Evolutionary conservation across 305 asterid species (phyloP).

Genomic region (Caryopteris hybrid): DNA sequence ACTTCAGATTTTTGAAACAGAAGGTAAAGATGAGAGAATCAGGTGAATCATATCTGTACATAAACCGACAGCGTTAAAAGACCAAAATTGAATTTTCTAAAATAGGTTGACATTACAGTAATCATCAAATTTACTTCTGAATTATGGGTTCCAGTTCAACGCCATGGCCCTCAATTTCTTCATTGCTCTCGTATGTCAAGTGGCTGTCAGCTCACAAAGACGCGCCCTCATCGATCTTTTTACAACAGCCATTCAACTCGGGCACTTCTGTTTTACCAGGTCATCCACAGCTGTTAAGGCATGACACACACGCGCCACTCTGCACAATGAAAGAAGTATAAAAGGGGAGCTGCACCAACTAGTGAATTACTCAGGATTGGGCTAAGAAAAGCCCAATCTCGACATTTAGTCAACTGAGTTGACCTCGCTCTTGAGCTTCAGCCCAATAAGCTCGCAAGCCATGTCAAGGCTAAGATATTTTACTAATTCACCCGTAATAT

Average conservation of each 20-base stretch:
- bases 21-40: too few species aligned
- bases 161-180: background rate
- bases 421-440: background rate
- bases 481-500: too few species aligned
- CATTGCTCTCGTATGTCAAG: too few species aligned
- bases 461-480: too few species aligned
- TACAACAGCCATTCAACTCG: background rate
- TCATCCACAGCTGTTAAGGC: background rate
- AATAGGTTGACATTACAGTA: background rate
- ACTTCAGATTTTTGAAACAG: too few species aligned
- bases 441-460: background rate
- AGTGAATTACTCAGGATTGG: background rate
- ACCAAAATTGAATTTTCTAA: conserved; percentile 3
- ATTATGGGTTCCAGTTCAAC: background rate
- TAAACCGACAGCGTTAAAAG: background rate
- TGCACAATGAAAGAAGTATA: background rate
- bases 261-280: background rate
- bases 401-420: background rate
- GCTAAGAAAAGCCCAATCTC: background rate
- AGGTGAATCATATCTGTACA: too few species aligned
- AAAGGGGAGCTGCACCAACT: background rate
- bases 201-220: background rate
- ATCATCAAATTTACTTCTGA: background rate
- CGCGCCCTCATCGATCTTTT: background rate
- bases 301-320: background rate